Conservation (phyloP, 768 basidiomycete genomes). For the Glaciozyma martinii region DNA sequence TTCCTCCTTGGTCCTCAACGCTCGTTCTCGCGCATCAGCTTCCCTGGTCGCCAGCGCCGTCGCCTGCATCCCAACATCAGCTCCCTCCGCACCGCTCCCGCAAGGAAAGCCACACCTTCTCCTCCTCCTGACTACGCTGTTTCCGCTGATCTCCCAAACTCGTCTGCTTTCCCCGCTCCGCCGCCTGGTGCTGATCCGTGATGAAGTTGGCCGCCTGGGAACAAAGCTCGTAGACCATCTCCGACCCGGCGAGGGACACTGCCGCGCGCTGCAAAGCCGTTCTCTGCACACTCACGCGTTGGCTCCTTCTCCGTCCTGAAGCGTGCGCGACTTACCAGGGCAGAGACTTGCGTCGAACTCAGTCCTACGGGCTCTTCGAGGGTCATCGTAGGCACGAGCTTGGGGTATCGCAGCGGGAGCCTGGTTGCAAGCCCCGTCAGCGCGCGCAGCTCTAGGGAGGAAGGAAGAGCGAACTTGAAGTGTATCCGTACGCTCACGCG, state of each 20-base stretch:
- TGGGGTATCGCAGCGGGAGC: constrained; percentile 23
- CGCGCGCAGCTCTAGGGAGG: neutral
- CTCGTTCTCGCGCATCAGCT: constrained; percentile 1
- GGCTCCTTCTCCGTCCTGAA: neutral
- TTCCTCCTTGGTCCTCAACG: constrained; percentile 9
- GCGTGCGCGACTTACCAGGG: constrained; percentile 8
- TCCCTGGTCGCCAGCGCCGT: constrained; percentile 3
- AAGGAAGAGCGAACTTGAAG: constrained; percentile 23
- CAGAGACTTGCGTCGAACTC: constrained; percentile 2
- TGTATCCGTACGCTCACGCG: constrained; percentile 20
- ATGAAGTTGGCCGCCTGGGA: constrained; percentile 22
- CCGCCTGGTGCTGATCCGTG: constrained; percentile 25
- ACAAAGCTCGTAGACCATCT: constrained; percentile 29
- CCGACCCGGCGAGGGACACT: constrained; percentile 4
- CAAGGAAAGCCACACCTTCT: constrained; percentile 5
- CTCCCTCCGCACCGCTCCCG: neutral
- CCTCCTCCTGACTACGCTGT: constrained; percentile 19
- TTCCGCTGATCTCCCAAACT: constrained; percentile 15
- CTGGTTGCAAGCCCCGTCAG: neutral
- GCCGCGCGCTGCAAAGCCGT: constrained; percentile 8
- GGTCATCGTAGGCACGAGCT: constrained; percentile 14
- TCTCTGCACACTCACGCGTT: neutral
- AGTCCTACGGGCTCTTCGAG: constrained; percentile 21
- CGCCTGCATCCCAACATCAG: neutral
- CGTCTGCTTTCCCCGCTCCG: constrained; percentile 19